Conservation (phyloP, 305 asterid genomes). For the Stenogyne calaminthoides region DNA sequence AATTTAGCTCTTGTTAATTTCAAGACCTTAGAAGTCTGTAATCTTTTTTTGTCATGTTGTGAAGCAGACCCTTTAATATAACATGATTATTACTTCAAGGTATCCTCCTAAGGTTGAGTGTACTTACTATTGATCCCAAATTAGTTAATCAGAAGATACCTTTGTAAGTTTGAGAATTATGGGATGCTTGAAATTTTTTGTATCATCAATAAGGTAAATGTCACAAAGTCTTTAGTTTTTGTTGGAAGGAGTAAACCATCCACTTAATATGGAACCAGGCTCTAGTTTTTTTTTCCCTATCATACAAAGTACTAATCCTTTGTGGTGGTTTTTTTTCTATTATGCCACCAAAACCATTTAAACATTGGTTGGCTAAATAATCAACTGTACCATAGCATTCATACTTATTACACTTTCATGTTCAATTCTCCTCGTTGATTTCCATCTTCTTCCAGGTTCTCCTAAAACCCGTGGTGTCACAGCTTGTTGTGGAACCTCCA, state of each 20-base stretch:
- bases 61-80: not conserved
- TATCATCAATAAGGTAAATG: not conserved
- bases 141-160: not conserved
- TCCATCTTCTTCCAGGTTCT: constrained; percentile 58
- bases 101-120: not conserved
- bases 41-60: not conserved
- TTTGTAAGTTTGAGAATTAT: not conserved
- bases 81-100: not conserved
- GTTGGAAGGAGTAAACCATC: not conserved
- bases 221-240: not conserved
- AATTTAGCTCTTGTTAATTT: not conserved
- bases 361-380: not conserved
- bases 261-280: not conserved
- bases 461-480: constrained; percentile 78
- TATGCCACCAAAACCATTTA: constrained; percentile 2
- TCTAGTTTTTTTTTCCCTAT: no score
- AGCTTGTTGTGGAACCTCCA: constrained; percentile 74
- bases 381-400: not conserved
- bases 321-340: constrained; percentile 6
- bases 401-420: not conserved
- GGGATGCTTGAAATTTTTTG: not conserved
- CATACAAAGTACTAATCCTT: not conserved
- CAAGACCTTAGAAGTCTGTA: not conserved
- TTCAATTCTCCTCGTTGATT: constrained; percentile 8
- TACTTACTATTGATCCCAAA: not conserved